Conservation (phyloP, 352 stramenopile species). For the Achlya hypogyna region DNA sequence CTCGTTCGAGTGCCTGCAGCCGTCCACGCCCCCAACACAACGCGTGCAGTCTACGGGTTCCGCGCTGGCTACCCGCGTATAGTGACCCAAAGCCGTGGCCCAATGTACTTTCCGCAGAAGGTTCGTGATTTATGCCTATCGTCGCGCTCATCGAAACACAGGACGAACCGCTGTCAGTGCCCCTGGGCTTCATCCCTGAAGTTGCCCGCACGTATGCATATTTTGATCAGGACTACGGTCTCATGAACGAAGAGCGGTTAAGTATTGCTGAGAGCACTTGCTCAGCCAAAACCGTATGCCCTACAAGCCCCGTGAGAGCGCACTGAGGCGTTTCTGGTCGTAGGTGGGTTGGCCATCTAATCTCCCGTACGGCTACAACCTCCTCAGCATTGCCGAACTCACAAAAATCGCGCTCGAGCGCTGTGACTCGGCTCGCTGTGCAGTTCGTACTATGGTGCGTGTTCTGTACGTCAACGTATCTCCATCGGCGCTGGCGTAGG, state of each 20-base stretch:
- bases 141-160: background rate
- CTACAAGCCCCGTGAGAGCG: too few species aligned
- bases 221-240: constrained; percentile 88
- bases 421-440: constrained; percentile 65
- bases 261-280: constrained; percentile 92
- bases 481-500: background rate
- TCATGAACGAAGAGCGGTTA: constrained; percentile 92
- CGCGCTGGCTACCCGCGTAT: constrained; percentile 49
- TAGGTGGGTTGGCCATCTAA: constrained; percentile 42
- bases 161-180: constrained; percentile 29
- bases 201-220: constrained; percentile 89
- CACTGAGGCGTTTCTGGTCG: background rate
- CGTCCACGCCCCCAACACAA: constrained; percentile 33
- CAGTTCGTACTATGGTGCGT: constrained; percentile 81
- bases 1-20: constrained; percentile 85
- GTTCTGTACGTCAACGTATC: background rate
- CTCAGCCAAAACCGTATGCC: constrained; percentile 61
- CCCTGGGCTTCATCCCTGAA: constrained; percentile 82
- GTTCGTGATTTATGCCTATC: background rate
- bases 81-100: constrained; percentile 55
- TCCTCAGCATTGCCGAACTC: constrained; percentile 87
- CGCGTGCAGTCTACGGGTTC: constrained; percentile 33
- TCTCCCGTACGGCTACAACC: constrained; percentile 55
- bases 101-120: constrained; percentile 47
- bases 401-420: constrained; percentile 87